Evolutionary conservation across 345 rosid species (phyloP).

Genomic region (Carallia pectinifolia): DNA sequence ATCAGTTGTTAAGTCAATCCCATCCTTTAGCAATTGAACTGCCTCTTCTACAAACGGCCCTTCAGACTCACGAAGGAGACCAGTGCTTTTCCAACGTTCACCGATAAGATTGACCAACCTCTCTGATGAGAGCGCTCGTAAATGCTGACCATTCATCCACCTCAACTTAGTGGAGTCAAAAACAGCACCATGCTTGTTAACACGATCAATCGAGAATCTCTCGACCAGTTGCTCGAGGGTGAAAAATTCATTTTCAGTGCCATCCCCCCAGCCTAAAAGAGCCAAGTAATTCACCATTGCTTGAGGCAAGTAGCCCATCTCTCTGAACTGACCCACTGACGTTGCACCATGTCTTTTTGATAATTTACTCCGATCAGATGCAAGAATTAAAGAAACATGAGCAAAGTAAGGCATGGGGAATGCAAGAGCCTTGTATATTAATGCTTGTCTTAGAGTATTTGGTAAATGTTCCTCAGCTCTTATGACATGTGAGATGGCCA

Average conservation of each 20-base stretch:
- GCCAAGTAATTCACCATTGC: slow-evolving; percentile 95
- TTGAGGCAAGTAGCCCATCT: slow-evolving; percentile 91
- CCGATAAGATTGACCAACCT: slow-evolving; percentile 64
- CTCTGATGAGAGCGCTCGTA: slow-evolving; percentile 64
- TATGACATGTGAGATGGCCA: slow-evolving; percentile 95
- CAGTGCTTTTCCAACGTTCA: slow-evolving; percentile 73
- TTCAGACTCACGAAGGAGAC: slow-evolving; percentile 55
- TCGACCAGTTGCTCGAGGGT: slow-evolving; percentile 81
- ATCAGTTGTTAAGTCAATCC: slow-evolving; percentile 87
- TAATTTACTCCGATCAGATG: slow-evolving; percentile 90
- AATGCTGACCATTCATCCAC: slow-evolving; percentile 99
- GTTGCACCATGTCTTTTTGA: slow-evolving; percentile 97
- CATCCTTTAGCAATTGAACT: slow-evolving; percentile 83
- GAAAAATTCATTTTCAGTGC: slow-evolving; percentile 94
- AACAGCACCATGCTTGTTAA: slow-evolving; percentile 83
- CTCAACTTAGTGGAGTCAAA: slow-evolving; percentile 86
- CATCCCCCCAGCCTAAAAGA: slow-evolving; percentile 98
- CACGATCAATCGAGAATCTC: slow-evolving; percentile 75
- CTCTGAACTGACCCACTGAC: slow-evolving; percentile 95
- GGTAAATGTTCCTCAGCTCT: slow-evolving; percentile 98
- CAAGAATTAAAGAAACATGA: slow-evolving; percentile 91
- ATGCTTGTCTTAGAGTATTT: slow-evolving; percentile 86
- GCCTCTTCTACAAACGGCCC: slow-evolving; percentile 82
- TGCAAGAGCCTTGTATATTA: slow-evolving; percentile 92
- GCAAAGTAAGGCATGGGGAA: slow-evolving; percentile 87